Conservation (phyloP, 805 yeast species). For the Candida taoyuanica region DNA sequence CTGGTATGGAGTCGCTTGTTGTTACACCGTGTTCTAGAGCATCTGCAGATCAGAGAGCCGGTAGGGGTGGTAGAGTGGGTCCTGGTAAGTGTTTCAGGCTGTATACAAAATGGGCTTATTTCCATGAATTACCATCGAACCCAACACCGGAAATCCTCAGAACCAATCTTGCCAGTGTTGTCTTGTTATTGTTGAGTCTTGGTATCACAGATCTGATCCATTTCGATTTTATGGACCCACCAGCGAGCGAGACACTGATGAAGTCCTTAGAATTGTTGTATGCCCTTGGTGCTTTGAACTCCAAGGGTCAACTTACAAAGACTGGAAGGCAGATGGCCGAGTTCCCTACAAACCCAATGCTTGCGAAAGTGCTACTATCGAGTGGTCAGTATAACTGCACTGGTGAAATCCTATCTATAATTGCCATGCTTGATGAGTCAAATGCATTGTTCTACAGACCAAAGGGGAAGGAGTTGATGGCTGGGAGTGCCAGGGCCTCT, state of each 20-base stretch:
- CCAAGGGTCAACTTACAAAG: slow-evolving; percentile 70
- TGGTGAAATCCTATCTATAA: slow-evolving; percentile 64
- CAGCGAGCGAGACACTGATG: slow-evolving; percentile 66
- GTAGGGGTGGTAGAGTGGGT: slow-evolving; percentile 97
- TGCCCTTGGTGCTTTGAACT: slow-evolving; percentile 80
- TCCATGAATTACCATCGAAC: slow-evolving; percentile 68
- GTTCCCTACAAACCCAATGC: slow-evolving; percentile 88
- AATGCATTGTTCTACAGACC: slow-evolving; percentile 69
- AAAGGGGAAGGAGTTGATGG: slow-evolving; percentile 57
- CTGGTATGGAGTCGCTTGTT: slow-evolving; percentile 83
- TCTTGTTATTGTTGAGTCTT: slow-evolving; percentile 70
- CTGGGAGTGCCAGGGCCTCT: slow-evolving; percentile 56
- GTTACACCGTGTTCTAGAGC: slow-evolving; percentile 91
- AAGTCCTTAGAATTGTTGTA: slow-evolving; percentile 79
- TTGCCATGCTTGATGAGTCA: slow-evolving; percentile 81
- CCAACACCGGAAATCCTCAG: slow-evolving; percentile 93
- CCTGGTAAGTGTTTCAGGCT: slow-evolving; percentile 93
- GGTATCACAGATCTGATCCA: slow-evolving; percentile 79
- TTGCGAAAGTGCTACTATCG: slow-evolving; percentile 68
- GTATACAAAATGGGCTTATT: slow-evolving; percentile 78
- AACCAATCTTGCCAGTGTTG: slow-evolving; percentile 72
- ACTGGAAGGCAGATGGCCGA: slow-evolving; percentile 84
- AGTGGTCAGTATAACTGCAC: slow-evolving; percentile 60
- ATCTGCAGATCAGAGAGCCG: slow-evolving; percentile 94
- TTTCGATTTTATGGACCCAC: slow-evolving; percentile 91